Conservation (phyloP, 495 filamentous ascomycete genomes). For the Tuber umbilicatum region DNA sequence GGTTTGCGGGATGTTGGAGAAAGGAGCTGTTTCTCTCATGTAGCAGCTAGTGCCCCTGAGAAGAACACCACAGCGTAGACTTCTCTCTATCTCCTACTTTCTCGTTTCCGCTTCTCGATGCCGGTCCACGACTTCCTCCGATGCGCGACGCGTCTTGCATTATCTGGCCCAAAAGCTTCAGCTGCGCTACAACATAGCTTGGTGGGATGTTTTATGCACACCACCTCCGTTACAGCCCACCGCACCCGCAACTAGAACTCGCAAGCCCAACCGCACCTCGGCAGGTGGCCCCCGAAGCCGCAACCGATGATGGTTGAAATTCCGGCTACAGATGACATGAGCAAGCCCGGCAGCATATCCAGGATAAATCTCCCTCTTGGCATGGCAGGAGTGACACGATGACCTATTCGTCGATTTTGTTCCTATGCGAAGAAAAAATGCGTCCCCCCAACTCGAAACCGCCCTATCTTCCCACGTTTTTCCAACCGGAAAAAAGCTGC, state of each 20-base stretch:
- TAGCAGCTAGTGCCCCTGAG: slow-evolving; percentile 5
- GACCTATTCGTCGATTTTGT: background rate
- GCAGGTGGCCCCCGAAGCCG: background rate
- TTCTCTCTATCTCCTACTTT: background rate
- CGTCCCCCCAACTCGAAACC: background rate
- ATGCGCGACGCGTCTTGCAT: background rate
- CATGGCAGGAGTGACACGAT: background rate
- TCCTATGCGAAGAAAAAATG: background rate
- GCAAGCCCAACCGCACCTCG: background rate
- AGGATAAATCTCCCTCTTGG: background rate
- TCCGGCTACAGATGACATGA: background rate
- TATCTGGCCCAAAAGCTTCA: background rate
- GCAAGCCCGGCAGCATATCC: background rate
- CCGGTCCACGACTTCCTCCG: background rate
- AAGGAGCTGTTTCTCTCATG: background rate
- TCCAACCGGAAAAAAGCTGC: background rate
- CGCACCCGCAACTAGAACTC: background rate
- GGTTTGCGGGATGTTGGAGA: background rate
- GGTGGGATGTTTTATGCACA: background rate
- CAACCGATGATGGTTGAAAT: background rate
- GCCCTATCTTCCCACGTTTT: slow-evolving; percentile 4
- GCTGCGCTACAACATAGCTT: background rate
- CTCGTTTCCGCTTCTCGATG: background rate
- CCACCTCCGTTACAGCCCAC: background rate
- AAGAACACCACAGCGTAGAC: background rate